phyloP scores from a whole-genome alignment of 192 early-diverging fungal genomes.

The Coemansia sp. region DNA sequence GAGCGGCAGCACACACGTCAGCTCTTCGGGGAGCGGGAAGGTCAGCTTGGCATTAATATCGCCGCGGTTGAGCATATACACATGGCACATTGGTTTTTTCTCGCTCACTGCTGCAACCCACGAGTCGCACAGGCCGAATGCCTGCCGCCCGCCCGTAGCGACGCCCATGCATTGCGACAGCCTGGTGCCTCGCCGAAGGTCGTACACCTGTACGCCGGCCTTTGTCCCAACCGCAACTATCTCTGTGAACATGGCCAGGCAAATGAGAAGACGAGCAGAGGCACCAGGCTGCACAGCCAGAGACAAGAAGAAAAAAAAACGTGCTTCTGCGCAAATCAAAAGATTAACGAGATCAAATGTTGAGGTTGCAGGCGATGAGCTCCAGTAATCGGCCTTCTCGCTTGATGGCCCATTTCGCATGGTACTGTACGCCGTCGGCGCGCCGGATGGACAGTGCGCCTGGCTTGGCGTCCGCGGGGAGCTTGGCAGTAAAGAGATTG shows the following conservation, averaged over 20 bases:
- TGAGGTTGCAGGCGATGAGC: constrained; percentile 22
- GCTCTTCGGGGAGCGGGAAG: constrained; percentile 49
- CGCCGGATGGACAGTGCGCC: constrained; percentile 23
- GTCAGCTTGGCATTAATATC: constrained; percentile 23
- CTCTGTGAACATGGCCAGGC: constrained; percentile 33
- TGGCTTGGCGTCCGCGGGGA: constrained; percentile 6
- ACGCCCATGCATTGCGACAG: constrained; percentile 30
- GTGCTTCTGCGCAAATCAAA: neutral
- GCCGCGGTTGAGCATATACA: constrained; percentile 45
- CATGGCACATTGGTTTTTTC: constrained; percentile 35
- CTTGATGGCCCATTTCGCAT: constrained; percentile 32
- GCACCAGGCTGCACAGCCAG: neutral
- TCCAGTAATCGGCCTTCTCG: constrained; percentile 7
- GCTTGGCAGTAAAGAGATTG: neutral
- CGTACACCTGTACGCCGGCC: constrained; percentile 38
- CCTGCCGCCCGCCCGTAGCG: constrained; percentile 20
- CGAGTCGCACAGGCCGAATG: constrained; percentile 24
- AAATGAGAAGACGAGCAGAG: neutral
- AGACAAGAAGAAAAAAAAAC: neutral
- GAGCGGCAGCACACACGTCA: constrained; percentile 26
- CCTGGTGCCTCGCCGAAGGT: constrained; percentile 43
- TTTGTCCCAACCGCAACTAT: constrained; percentile 26
- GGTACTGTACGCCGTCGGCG: constrained; percentile 30
- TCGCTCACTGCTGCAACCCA: constrained; percentile 29
- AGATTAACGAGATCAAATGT: constrained; percentile 17